Conservation (phyloP, 805 yeast genomes). For the Clavispora santaluciae region DNA sequence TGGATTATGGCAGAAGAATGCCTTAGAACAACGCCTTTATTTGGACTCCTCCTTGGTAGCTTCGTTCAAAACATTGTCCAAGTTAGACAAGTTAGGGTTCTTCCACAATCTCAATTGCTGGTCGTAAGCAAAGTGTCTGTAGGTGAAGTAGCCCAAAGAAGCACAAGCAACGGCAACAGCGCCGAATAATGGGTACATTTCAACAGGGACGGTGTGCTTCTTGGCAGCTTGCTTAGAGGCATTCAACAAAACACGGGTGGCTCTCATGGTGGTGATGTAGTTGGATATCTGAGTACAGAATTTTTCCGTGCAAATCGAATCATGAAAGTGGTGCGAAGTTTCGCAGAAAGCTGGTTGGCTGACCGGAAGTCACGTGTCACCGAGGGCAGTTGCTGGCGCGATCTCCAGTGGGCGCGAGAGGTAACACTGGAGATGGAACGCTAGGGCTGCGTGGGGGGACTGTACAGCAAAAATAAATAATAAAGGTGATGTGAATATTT, state of each 20-base stretch:
- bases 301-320: slow-evolving; percentile 3
- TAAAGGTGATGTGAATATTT: too few species aligned
- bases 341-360: slow-evolving; percentile 14
- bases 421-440: too few species aligned
- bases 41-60: slow-evolving; percentile 23
- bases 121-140: slow-evolving; percentile 45
- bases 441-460: too few species aligned
- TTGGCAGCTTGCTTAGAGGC: slow-evolving; percentile 30
- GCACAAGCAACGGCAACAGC: slow-evolving; percentile 38
- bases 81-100: slow-evolving; percentile 39
- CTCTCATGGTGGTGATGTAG: slow-evolving; percentile 28
- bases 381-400: not conserved
- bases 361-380: slow-evolving; percentile 8
- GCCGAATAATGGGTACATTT: slow-evolving; percentile 45
- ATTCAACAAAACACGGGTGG: slow-evolving; percentile 35
- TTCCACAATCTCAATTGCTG: slow-evolving; percentile 43
- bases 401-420: not conserved
- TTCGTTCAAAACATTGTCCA: slow-evolving; percentile 39
- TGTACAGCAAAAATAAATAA: too few species aligned
- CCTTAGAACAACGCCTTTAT: slow-evolving; percentile 1
- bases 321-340: slow-evolving; percentile 8
- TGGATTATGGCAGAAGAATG: not conserved
- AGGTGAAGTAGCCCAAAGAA: slow-evolving; percentile 39
- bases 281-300: not conserved
- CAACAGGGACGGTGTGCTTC: slow-evolving; percentile 29